Percentiles rank a stretch among this genome's conserved stretches.
phyloP scores from a whole-genome alignment of 495 filamentous ascomycete genomes.

The Penicillium parvum region DNA sequence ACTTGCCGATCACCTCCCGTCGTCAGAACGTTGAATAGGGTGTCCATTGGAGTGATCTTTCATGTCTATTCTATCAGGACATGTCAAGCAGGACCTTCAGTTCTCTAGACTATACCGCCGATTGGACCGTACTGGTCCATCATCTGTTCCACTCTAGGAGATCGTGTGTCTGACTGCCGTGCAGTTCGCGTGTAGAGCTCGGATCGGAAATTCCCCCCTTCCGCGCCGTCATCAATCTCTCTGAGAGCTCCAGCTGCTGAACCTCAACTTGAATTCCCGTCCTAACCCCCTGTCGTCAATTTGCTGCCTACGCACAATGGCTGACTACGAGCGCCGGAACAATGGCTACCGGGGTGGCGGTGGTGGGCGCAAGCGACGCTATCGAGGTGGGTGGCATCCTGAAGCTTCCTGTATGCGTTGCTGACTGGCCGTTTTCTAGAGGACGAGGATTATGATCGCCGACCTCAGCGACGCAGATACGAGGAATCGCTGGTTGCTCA shows the following conservation, averaged over 20 bases:
- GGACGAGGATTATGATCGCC: conserved; percentile 71
- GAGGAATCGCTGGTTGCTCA: conserved; percentile 72
- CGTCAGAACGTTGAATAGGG: too few species aligned
- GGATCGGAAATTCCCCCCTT: conserved; percentile 12
- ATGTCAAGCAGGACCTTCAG: too few species aligned
- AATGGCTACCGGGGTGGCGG: conserved; percentile 47
- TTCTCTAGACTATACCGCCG: too few species aligned
- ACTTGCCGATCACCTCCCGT: too few species aligned
- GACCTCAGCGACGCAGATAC: conserved; percentile 69
- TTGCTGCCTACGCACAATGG: conserved; percentile 46
- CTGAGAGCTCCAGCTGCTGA: conserved; percentile 11
- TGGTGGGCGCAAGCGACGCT: conserved; percentile 63
- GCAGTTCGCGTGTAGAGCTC: too few species aligned
- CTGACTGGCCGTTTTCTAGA: conserved; percentile 43
- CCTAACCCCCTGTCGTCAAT: not conserved
- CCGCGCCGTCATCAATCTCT: conserved; percentile 10
- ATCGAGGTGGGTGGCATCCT: conserved; percentile 44
- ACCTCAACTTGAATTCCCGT: conserved; percentile 4
- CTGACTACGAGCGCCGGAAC: conserved; percentile 66
- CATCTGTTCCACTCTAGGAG: too few species aligned
- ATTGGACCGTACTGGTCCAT: too few species aligned
- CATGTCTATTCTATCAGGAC: too few species aligned
- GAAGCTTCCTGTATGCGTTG: conserved; percentile 3
- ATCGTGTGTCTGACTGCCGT: too few species aligned
- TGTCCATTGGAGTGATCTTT: too few species aligned